These are phyloP conservation scores for Cercospora beticola DNA, from an alignment of 2,329 filamentous ascomycete species.

Conservation along the genomic window DNA sequence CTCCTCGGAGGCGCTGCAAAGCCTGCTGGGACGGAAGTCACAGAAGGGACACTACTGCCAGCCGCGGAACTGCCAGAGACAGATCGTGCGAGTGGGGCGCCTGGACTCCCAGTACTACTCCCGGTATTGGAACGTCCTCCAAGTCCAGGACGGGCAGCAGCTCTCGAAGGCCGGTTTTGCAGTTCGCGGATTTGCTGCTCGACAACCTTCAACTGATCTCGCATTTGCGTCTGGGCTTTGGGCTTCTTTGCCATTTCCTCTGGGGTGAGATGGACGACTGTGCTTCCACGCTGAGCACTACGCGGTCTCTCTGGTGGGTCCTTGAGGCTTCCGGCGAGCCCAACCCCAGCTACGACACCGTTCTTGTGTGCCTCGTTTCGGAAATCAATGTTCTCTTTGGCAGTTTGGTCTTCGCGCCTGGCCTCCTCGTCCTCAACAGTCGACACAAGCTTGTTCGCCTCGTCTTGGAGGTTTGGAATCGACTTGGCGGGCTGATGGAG, in stretches of 20 bases:
- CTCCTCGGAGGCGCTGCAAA: background rate
- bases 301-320: conserved; percentile 20
- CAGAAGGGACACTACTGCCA: background rate
- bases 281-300: conserved; percentile 22
- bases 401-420: background rate
- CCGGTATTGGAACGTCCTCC: background rate
- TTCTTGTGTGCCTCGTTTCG: conserved; percentile 1
- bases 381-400: conserved; percentile 3
- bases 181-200: conserved; percentile 24
- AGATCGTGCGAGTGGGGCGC: background rate
- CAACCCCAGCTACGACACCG: background rate
- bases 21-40: background rate
- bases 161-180: conserved; percentile 7
- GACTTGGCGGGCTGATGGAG: conserved; percentile 51
- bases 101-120: background rate
- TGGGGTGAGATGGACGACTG: conserved; percentile 28
- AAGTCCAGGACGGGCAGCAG: background rate
- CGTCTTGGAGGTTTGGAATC: conserved; percentile 48
- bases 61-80: background rate
- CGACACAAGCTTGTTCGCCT: conserved; percentile 47
- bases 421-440: conserved; percentile 29
- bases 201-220: conserved; percentile 19
- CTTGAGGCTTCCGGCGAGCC: background rate
- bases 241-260: conserved; percentile 30
- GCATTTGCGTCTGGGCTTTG: conserved; percentile 21